Conservation (phyloP, 768 basidiomycete genomes). For the Wakefieldia striispora region DNA sequence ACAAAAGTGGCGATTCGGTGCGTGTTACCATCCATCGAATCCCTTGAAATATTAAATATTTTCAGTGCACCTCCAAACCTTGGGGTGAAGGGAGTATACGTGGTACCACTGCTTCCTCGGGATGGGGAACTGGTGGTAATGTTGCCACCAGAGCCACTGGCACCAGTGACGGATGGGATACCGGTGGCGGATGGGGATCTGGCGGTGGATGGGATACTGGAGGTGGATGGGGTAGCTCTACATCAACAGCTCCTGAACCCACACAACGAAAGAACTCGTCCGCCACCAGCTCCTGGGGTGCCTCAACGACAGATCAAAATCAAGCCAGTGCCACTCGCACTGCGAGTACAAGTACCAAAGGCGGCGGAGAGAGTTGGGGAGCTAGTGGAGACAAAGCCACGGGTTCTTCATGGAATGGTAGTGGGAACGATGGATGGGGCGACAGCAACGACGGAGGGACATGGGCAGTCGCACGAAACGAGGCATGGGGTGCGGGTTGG, state of each 20-base stretch:
- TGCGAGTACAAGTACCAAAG: neutral
- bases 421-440: neutral
- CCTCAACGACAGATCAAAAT: neutral
- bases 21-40: neutral
- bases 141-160: neutral
- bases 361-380: constrained; percentile 7
- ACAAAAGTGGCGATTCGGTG: constrained; percentile 20
- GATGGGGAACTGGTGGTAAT: neutral
- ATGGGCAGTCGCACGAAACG: too few relatives aligned
- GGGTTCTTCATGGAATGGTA: neutral
- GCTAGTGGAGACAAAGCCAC: neutral
- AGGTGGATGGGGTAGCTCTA: constrained; percentile 7
- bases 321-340: neutral
- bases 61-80: constrained; percentile 10
- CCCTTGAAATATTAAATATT: neutral
- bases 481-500: neutral
- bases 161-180: constrained; percentile 2
- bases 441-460: too few relatives aligned
- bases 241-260: constrained; percentile 2
- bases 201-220: constrained; percentile 9
- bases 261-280: neutral
- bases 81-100: constrained; percentile 4
- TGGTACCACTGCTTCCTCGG: neutral
- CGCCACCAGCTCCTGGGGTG: neutral
- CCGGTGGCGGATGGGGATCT: constrained; percentile 2